These are phyloP conservation scores for Aphanomyces euteiches DNA, from an alignment of 352 stramenopile species.

Conservation along the genomic window DNA sequence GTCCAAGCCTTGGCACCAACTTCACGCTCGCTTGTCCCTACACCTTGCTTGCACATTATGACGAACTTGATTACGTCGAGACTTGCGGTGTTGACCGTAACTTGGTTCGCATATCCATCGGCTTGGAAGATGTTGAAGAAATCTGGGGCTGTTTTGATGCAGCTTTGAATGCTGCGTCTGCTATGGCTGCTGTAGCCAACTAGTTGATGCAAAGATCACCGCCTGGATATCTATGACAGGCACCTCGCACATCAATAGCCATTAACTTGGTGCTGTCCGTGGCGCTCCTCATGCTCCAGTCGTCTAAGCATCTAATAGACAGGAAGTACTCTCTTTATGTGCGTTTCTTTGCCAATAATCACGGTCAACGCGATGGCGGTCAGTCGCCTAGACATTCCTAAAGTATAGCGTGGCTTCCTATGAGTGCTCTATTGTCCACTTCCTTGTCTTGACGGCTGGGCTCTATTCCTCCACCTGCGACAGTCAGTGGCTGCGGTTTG, in stretches of 20 bases:
- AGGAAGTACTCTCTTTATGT: too few relatives aligned
- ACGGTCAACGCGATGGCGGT: too few relatives aligned
- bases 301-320: too few relatives aligned
- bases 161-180: background rate
- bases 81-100: constrained; percentile 87
- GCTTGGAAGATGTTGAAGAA: constrained; percentile 77
- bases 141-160: constrained; percentile 37
- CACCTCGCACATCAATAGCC: background rate
- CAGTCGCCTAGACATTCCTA: too few relatives aligned
- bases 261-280: constrained; percentile 2
- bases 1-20: constrained; percentile 90
- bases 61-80: constrained; percentile 89
- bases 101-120: constrained; percentile 89
- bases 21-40: constrained; percentile 93
- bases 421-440: too few relatives aligned
- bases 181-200: background rate
- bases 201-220: background rate
- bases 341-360: too few relatives aligned
- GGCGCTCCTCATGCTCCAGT: background rate
- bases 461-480: too few relatives aligned
- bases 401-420: too few relatives aligned
- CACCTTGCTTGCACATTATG: constrained; percentile 89
- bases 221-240: background rate
- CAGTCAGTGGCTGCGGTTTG: background rate
- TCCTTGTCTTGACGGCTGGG: too few relatives aligned